These are phyloP conservation scores for Globisporangium irregulare DNA, from an alignment of 352 stramenopile species.

Conservation along the genomic window DNA sequence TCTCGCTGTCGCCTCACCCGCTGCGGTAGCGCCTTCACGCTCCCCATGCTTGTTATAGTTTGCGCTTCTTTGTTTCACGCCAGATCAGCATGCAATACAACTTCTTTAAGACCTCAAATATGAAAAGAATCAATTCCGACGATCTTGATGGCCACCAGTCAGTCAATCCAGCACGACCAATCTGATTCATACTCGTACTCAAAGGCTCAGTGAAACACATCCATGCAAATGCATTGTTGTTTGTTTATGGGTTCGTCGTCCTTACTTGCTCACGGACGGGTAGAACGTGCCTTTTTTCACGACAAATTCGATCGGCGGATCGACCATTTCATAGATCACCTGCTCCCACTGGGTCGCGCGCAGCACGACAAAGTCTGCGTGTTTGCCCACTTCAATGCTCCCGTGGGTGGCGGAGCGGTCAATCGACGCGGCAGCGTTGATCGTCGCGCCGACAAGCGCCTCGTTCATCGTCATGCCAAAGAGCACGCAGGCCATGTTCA, in stretches of 20 bases:
- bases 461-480: slow-evolving; percentile 87
- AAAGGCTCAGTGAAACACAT: neutral
- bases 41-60: neutral
- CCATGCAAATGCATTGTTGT: neutral
- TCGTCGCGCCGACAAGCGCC: slow-evolving; percentile 74
- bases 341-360: slow-evolving; percentile 77
- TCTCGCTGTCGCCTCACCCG: neutral
- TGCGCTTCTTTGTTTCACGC: neutral
- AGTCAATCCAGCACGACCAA: neutral
- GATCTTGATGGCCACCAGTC: neutral
- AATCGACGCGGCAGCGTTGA: slow-evolving; percentile 83
- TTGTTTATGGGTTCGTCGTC: neutral
- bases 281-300: slow-evolving; percentile 59
- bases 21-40: neutral
- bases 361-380: slow-evolving; percentile 66
- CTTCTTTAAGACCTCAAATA: neutral
- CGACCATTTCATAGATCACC: slow-evolving; percentile 84
- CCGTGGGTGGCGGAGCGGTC: slow-evolving; percentile 68
- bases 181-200: neutral
- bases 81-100: neutral
- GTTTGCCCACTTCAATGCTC: slow-evolving; percentile 76
- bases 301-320: slow-evolving; percentile 74
- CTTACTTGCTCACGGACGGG: neutral
- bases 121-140: neutral
- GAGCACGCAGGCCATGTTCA: slow-evolving; percentile 85